Conservation (phyloP, 2,329 filamentous ascomycete genomes). For the Escovopsis sp. region DNA sequence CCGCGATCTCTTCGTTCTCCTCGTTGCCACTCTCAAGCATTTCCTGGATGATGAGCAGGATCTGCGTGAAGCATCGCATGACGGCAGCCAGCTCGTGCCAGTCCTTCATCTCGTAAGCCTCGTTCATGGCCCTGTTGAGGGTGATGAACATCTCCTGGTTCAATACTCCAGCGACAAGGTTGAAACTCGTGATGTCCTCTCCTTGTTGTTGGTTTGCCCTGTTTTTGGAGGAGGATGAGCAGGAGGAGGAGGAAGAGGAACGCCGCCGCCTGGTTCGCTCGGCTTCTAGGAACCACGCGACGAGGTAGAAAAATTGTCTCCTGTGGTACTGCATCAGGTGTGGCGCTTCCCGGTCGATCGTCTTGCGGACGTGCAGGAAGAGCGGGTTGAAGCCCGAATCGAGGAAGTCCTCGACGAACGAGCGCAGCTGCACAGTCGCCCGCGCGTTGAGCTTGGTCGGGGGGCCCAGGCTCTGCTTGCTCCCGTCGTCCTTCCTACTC, state of each 20-base stretch:
- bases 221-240: slow-evolving; percentile 37
- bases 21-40: slow-evolving; percentile 75
- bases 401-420: slow-evolving; percentile 83
- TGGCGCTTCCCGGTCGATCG: slow-evolving; percentile 77
- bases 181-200: slow-evolving; percentile 51
- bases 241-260: no score
- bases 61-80: slow-evolving; percentile 91
- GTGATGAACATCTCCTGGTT: slow-evolving; percentile 93
- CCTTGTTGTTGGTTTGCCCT: slow-evolving; percentile 17
- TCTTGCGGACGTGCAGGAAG: slow-evolving; percentile 72
- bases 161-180: slow-evolving; percentile 73
- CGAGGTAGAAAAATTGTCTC: slow-evolving; percentile 80
- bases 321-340: slow-evolving; percentile 64
- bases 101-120: slow-evolving; percentile 63
- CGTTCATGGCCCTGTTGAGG: slow-evolving; percentile 69
- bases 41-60: slow-evolving; percentile 79
- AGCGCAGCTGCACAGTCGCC: slow-evolving; percentile 61
- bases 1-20: slow-evolving; percentile 94
- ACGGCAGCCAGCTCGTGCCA: slow-evolving; percentile 78
- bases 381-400: slow-evolving; percentile 91
- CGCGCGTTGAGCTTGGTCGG: slow-evolving; percentile 52
- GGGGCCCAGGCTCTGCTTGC: slow-evolving; percentile 61
- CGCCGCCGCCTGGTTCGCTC: slow-evolving; percentile 59
- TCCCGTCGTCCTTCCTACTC: slow-evolving; percentile 43
- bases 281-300: slow-evolving; percentile 83